Evolutionary conservation across 257 asterid species (phyloP), one percentile per base, ranked within the genome.

Genomic region (Forsythia viridissima): DNA sequence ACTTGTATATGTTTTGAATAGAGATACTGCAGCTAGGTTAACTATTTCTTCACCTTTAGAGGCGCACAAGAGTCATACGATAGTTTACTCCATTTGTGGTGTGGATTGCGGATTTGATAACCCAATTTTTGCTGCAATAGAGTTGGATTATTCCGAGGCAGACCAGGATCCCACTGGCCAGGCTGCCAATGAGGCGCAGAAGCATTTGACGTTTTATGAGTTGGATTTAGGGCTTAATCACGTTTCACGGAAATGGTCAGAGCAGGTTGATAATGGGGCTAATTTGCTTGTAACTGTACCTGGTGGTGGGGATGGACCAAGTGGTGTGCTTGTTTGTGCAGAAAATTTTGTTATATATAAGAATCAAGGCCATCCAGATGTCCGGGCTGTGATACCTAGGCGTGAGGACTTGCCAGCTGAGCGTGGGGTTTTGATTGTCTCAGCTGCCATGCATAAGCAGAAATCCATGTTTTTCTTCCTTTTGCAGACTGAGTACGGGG

Each of bases 251-350:
- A 96, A 96, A 79, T 96, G 98, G 98, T 89, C 97, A 1, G 98
- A 92, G 21, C 97, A 91, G 84, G 99, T 96, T 44, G 99, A 96
- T 76, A 93, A 96, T 79, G 99, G 99, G 71, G 99, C 98, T 61
- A 96, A 96, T 85, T 71, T 96, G 89, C 95, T 96, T 63, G 99
- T 96, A 75, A 93, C 97, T 70, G 99, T 96, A 39, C 99, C 99
- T 0, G 99, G 99, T 67, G 99, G 99, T 70, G 99, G 97, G 76
- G 99, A 96, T 88, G 99, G 99, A 21, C 99, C 99, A 1, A 93
- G 99, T 85, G 98, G 99, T 42, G 99, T 96, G 85, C 97, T 96
- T 80, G 99, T 96, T 66, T 96, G 99, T 84, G 97, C 97, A 0
- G 99, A 96, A 82, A 96, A 96, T 89, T 96, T 93, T 68, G 97